Evolutionary conservation across 2,329 filamentous ascomycete species (phyloP).

Genomic region (Cladosporium sp.): DNA sequence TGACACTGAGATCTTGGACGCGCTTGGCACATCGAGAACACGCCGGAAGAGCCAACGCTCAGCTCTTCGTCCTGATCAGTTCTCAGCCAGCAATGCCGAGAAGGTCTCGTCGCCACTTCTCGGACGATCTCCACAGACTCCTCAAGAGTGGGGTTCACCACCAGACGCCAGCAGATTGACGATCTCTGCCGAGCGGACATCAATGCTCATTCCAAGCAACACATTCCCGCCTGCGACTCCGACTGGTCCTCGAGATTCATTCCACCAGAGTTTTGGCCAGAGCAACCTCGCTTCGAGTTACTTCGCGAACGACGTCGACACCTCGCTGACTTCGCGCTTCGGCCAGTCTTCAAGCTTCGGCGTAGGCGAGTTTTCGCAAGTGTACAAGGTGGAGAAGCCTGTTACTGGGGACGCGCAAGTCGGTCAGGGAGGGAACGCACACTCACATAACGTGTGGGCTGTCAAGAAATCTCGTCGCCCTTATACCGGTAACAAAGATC

Average conservation of each 20-base stretch:
- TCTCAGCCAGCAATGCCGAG: neutral
- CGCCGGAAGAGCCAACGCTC: conserved; percentile 10
- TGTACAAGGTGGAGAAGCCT: conserved; percentile 70
- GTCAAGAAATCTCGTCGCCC: conserved; percentile 90
- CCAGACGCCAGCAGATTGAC: conserved; percentile 79
- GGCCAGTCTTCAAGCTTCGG: conserved; percentile 76
- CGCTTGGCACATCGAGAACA: neutral
- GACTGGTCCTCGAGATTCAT: conserved; percentile 60
- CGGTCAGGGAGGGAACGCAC: neutral
- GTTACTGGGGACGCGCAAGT: conserved; percentile 17
- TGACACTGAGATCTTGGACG: neutral
- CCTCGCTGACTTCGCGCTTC: conserved; percentile 69
- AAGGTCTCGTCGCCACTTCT: neutral
- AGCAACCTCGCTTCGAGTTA: conserved; percentile 55
- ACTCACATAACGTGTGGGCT: conserved; percentile 61
- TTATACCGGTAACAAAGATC: conserved; percentile 72
- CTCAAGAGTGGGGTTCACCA: conserved; percentile 67
- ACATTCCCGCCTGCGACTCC: conserved; percentile 75
- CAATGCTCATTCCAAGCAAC: conserved; percentile 35
- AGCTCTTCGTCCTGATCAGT: conserved; percentile 2
- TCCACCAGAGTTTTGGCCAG: conserved; percentile 53
- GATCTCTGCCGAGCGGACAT: conserved; percentile 60
- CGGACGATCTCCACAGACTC: conserved; percentile 55
- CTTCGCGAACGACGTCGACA: conserved; percentile 70
- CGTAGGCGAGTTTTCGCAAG: conserved; percentile 87